Percentiles rank a stretch among this genome's conserved stretches.
Conservation (phyloP, 331 rosid species). For the Rosa hybrid region DNA sequence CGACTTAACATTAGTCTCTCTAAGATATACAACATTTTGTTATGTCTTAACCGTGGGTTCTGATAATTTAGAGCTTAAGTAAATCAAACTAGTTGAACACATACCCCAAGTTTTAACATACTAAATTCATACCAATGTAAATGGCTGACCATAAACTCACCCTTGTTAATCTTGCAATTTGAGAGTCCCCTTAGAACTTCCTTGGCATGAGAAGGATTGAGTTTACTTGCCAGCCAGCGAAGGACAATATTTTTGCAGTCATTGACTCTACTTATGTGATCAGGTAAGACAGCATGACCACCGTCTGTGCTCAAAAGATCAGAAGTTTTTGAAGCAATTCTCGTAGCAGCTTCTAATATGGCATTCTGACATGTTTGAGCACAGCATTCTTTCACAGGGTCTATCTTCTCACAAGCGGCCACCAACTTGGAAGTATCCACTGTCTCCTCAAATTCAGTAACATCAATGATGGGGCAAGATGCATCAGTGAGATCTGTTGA, state of each 20-base stretch:
- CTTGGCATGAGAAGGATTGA: conserved; percentile 67
- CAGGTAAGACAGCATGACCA: conserved; percentile 50
- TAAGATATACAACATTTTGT: not conserved
- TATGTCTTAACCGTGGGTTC: not conserved
- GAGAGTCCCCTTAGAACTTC: conserved; percentile 85
- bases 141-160: conserved; percentile 22
- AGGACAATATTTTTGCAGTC: conserved; percentile 79
- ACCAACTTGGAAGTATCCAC: conserved; percentile 82
- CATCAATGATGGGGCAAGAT: conserved; percentile 73
- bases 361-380: conserved; percentile 80
- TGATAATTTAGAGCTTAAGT: not conserved
- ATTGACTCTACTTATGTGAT: conserved; percentile 48
- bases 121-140: not conserved
- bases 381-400: conserved; percentile 91
- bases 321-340: conserved; percentile 65
- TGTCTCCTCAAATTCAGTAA: conserved; percentile 58
- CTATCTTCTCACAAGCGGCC: conserved; percentile 74
- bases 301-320: conserved; percentile 55
- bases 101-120: not conserved
- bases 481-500: conserved; percentile 76
- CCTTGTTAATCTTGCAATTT: conserved; percentile 83
- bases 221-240: conserved; percentile 91
- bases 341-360: conserved; percentile 81
- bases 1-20: conserved; percentile 20
- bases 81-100: not conserved